Conservation (phyloP, 78 protist genomes). For the slime mould (Dictyostelium discoideum) region DNA sequence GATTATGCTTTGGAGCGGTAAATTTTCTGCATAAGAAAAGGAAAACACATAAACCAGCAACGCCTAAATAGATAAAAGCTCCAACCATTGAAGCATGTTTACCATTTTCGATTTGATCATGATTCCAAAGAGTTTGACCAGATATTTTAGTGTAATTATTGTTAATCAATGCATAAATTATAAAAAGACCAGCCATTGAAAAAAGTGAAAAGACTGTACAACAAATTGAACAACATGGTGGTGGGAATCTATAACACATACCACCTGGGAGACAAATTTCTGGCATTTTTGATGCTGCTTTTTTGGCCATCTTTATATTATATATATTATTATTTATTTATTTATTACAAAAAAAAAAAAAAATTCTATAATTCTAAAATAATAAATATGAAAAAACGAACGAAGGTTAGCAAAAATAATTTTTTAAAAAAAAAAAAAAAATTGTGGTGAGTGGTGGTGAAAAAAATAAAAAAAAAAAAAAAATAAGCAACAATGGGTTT, state of each 20-base stretch:
- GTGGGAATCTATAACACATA: slow-evolving; percentile 64
- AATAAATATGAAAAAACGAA: neutral
- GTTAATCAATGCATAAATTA: slow-evolving; percentile 32
- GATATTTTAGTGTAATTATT: slow-evolving; percentile 32
- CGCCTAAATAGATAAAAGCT: slow-evolving; percentile 41
- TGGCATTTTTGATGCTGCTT: slow-evolving; percentile 24
- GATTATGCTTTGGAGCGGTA: slow-evolving; percentile 23
- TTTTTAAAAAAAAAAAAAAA: neutral
- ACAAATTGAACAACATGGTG: slow-evolving; percentile 76
- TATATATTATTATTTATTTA: neutral
- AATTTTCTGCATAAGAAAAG: slow-evolving; percentile 38
- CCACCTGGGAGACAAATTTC: slow-evolving; percentile 76
- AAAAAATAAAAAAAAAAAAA: no score
- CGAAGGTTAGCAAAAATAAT: neutral
- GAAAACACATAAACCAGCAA: slow-evolving; percentile 46
- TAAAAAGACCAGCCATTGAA: slow-evolving; percentile 57
- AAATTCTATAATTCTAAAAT: neutral
- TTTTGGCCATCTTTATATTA: slow-evolving; percentile 43
- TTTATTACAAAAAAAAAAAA: neutral
- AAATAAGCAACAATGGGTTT: no score
- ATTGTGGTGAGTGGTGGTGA: neutral
- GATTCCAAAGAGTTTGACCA: slow-evolving; percentile 32
- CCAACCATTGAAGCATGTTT: neutral
- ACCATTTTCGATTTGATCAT: neutral
- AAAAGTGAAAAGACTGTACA: slow-evolving; percentile 75